Base-by-base conservation (phyloP, 2,329 filamentous ascomycete species). In the Pyrenophora graminea region DNA sequence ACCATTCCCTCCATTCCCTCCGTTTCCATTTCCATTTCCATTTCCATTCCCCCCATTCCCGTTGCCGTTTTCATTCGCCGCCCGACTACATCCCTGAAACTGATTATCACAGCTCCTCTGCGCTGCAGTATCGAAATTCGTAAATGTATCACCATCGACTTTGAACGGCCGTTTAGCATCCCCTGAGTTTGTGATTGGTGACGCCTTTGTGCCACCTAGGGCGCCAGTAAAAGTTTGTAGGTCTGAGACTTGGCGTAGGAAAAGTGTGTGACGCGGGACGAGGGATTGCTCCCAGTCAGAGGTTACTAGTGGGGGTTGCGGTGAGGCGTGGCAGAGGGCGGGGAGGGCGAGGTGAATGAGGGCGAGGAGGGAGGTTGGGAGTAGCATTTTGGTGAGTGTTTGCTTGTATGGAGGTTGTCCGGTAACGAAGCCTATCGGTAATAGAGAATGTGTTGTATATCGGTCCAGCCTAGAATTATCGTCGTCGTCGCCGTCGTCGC, bases 91-190 rank as follows among this genome's bases (percentile, higher is more conserved):
- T 6, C 68, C 70, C 64, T 85, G 85, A 70, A 84, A 81, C 75
- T 88, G 83, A 40, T 84, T 80, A 55, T 85, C 80, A 63, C 85
- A 89, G 21, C 83, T 81, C 39, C 85, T 77, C 72, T 85, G 80
- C 32, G 79, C 75, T 15, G 85, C 86, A 1, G 77, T 78, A 5
- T 70, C 71, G 59, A 82, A 75, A 63, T 80, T 80, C 18, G 80
- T 78, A 67, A 88, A 88, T 6, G 64, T 70, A 19, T 64, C 53
- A 3, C 67, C 67, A 1, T 64, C 67, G 3, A 73, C 71, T 3
- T 39, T 27, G 38, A 72, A 73, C 6, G 69, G 69, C 0, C 69
- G 21, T 77, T 85, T 74, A 76, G 76, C 56, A 34, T 82, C 72
- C 18, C 81, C 80, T 4, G 77, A 76, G 57, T 81, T 69, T 8